phyloP scores from a whole-genome alignment of 257 asterid species.

The Cynanchum wilfordii region DNA sequence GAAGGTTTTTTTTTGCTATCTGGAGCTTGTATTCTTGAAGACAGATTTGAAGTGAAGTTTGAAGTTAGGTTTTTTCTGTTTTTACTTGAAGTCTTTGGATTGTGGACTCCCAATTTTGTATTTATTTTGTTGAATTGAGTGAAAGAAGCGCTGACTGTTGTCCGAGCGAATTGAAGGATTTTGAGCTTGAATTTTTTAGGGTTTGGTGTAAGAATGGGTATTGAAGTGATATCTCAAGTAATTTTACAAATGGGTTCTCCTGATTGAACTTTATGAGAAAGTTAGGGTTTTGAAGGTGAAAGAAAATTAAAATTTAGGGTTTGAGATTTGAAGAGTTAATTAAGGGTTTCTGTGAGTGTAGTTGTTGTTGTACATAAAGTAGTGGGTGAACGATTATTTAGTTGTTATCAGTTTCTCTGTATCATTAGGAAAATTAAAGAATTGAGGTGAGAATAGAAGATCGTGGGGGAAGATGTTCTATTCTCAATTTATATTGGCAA shows the following conservation, averaged over 20 bases:
- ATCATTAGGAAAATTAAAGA: not conserved
- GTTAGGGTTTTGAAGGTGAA: slow-evolving; percentile 10
- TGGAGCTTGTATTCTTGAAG: slow-evolving; percentile 8
- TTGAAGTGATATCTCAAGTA: slow-evolving; percentile 11
- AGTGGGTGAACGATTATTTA: not conserved
- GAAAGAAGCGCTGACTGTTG: not conserved
- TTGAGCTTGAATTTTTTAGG: slow-evolving; percentile 6
- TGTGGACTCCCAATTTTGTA: not conserved
- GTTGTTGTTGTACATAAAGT: not conserved
- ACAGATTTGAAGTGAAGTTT: not conserved
- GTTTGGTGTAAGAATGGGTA: slow-evolving; percentile 17
- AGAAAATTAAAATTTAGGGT: not conserved
- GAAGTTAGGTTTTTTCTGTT: slow-evolving; percentile 10
- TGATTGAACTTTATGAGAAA: slow-evolving; percentile 13
- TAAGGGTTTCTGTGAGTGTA: not conserved
- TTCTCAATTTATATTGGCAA: slow-evolving; percentile 93
- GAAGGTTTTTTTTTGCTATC: not conserved
- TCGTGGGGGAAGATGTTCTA: slow-evolving; percentile 58
- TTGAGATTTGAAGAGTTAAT: slow-evolving; percentile 2
- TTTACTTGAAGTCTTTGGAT: not conserved
- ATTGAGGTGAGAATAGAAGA: not conserved
- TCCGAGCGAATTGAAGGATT: slow-evolving; percentile 10
- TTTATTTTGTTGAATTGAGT: not conserved
- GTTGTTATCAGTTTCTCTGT: not conserved
- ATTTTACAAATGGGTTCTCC: slow-evolving; percentile 14